Evolutionary conservation across 2,329 filamentous ascomycete genomes (phyloP), one percentile per base, ranked within the genome.

Genomic region (Arthrobotrys iridis): DNA sequence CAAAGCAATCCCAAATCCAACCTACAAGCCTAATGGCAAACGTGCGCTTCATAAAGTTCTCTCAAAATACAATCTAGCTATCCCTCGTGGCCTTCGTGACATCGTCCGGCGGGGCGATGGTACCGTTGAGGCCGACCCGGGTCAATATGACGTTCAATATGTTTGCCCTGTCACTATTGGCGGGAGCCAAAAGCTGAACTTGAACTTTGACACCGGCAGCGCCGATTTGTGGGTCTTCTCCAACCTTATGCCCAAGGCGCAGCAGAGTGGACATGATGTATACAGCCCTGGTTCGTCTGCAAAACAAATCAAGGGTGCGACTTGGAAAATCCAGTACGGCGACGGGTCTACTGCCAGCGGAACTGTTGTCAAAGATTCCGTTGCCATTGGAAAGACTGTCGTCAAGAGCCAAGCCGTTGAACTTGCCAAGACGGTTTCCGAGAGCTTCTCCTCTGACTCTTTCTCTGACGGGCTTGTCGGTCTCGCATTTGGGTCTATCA

Each of bases 181-280:
- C 46, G 82, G 85, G 4, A 77, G 81, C 4, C 88, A 89, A 78
- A 86, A 83, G 2, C 80, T 92, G 77, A 86, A 88, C 72, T 81
- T 93, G 74, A 89, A 92, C 80, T 86, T 93, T 74, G 91, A 93
- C 78, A 93, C 91, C 11, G 89, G 85, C 77, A 90, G 84, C 77
- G 85, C 88, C 43, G 89, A 91, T 82, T 86, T 91, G 89, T 95
- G 86, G 87, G 90, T 88, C 41, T 91, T 90, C 82, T 90, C 89
- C 0, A 84, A 84, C 15, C 84, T 88, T 22, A 86, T 89, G 11
- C 80, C 86, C 3, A 78, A 82, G 3, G 81, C 82, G 13, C 82
- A 87, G 57, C 84, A 85, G 26, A 80, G 81, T 5, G 88, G 87
- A 3, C 89, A 91, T 78, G 80, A 82, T 40, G 80, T 88, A 78